A percentile compares a stretch with the other conserved stretches of the same genome.
These are phyloP conservation scores for Euryodendron excelsum DNA, from an alignment of 148 eudicot genomes.

Conservation along the genomic window DNA sequence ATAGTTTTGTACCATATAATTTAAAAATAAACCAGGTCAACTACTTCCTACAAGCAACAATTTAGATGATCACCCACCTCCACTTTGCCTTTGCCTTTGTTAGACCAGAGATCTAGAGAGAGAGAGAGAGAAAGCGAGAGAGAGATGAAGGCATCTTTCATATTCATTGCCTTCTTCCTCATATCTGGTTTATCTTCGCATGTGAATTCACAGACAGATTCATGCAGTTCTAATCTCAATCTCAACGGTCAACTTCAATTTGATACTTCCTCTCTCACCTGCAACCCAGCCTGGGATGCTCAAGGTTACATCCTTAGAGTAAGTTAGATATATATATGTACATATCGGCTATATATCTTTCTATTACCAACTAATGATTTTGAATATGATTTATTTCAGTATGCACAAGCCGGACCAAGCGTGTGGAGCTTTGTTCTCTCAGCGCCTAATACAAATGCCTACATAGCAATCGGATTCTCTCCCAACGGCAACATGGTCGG, in stretches of 20 bases:
- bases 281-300: slow-evolving; percentile 52
- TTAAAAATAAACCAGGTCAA: background rate
- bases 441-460: slow-evolving; percentile 43
- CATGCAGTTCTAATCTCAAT: slow-evolving; percentile 40
- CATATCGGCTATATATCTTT: too few relatives aligned
- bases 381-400: slow-evolving; percentile 31
- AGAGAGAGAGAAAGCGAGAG: slow-evolving; percentile 14
- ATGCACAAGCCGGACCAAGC: slow-evolving; percentile 35
- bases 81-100: background rate
- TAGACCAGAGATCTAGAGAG: slow-evolving; percentile 12
- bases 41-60: background rate
- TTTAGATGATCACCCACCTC: slow-evolving; percentile 28
- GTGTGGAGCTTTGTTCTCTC: slow-evolving; percentile 82
- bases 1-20: background rate
- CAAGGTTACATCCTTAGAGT: slow-evolving; percentile 65
- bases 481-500: slow-evolving; percentile 60
- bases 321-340: slow-evolving; percentile 19
- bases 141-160: slow-evolving; percentile 29
- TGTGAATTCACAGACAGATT: slow-evolving; percentile 58
- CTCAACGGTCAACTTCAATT: slow-evolving; percentile 34
- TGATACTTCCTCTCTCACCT: slow-evolving; percentile 49
- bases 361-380: background rate
- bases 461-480: slow-evolving; percentile 72
- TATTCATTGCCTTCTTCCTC: slow-evolving; percentile 31
- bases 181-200: slow-evolving; percentile 14